Conservation (phyloP, 345 rosid genomes). For the Corchorus olitorius region DNA sequence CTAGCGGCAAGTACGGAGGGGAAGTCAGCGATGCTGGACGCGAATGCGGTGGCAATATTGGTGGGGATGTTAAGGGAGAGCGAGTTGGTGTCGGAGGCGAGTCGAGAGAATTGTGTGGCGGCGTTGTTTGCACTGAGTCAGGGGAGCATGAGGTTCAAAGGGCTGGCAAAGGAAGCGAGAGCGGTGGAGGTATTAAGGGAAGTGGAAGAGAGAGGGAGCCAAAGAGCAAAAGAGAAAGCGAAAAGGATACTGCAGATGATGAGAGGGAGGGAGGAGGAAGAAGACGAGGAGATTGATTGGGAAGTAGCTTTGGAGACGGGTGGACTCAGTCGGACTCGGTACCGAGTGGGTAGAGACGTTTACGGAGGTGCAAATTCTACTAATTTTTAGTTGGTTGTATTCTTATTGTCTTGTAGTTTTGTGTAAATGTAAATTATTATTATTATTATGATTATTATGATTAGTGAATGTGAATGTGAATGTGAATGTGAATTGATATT, state of each 20-base stretch:
- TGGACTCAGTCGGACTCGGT: conserved; percentile 46
- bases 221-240: conserved; percentile 60
- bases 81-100: conserved; percentile 48
- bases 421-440: too few species aligned
- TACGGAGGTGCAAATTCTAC: conserved; percentile 41
- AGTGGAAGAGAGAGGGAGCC: conserved; percentile 54
- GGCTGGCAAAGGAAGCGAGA: conserved; percentile 65
- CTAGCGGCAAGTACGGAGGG: conserved; percentile 72
- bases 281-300: conserved; percentile 54
- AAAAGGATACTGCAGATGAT: conserved; percentile 59
- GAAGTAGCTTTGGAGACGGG: conserved; percentile 60
- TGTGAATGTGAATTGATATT: too few species aligned
- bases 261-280: conserved; percentile 44
- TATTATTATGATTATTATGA: too few species aligned
- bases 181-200: conserved; percentile 52
- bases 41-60: conserved; percentile 63
- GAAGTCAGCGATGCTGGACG: conserved; percentile 67
- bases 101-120: conserved; percentile 64
- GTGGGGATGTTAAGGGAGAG: conserved; percentile 54
- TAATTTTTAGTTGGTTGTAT: conserved; percentile 36
- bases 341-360: conserved; percentile 37
- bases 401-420: too few species aligned
- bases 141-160: conserved; percentile 74
- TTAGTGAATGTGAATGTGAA: too few species aligned
- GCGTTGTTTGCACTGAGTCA: conserved; percentile 58